Percentiles rank a stretch among this genome's conserved stretches.
phyloP scores from a whole-genome alignment of 2,329 filamentous ascomycete species.

The Bipolaris zeicola region DNA sequence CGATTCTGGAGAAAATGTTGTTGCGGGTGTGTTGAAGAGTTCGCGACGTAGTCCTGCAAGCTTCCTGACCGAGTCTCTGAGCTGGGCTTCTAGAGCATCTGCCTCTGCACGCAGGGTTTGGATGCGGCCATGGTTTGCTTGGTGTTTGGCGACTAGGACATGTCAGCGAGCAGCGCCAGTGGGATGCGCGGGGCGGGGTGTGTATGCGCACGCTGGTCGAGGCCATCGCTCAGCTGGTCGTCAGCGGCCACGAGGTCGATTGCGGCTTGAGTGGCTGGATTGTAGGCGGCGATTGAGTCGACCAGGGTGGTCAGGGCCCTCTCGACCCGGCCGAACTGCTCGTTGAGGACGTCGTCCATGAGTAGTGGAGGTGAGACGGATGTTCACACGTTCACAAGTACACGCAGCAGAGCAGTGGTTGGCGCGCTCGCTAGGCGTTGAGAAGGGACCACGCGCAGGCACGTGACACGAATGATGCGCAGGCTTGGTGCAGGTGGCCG shows the following conservation, averaged over 20 bases:
- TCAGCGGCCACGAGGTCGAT: slow-evolving; percentile 74
- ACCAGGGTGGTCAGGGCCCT: slow-evolving; percentile 67
- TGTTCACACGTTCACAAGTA: background rate
- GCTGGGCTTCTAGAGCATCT: slow-evolving; percentile 70
- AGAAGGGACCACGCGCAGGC: slow-evolving; percentile 14
- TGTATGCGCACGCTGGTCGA: slow-evolving; percentile 64
- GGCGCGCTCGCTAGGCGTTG: background rate
- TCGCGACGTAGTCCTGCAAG: slow-evolving; percentile 76
- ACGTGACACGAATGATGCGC: slow-evolving; percentile 14
- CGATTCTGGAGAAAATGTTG: slow-evolving; percentile 48
- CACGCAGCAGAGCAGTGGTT: background rate
- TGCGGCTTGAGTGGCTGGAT: slow-evolving; percentile 71
- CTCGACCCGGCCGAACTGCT: slow-evolving; percentile 55
- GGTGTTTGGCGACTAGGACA: slow-evolving; percentile 70
- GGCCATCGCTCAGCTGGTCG: slow-evolving; percentile 66
- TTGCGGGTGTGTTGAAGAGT: slow-evolving; percentile 60
- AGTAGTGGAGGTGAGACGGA: background rate
- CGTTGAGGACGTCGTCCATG: slow-evolving; percentile 53
- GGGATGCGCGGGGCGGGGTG: background rate
- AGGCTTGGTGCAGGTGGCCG: background rate
- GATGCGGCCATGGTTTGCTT: slow-evolving; percentile 74
- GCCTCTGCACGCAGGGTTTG: slow-evolving; percentile 70
- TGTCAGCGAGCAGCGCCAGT: slow-evolving; percentile 10
- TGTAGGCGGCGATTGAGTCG: slow-evolving; percentile 82
- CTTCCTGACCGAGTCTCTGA: slow-evolving; percentile 71